Evolutionary conservation across 176 grass and related monocot genomes (phyloP).

Genomic region (Guadua angustifolia): DNA sequence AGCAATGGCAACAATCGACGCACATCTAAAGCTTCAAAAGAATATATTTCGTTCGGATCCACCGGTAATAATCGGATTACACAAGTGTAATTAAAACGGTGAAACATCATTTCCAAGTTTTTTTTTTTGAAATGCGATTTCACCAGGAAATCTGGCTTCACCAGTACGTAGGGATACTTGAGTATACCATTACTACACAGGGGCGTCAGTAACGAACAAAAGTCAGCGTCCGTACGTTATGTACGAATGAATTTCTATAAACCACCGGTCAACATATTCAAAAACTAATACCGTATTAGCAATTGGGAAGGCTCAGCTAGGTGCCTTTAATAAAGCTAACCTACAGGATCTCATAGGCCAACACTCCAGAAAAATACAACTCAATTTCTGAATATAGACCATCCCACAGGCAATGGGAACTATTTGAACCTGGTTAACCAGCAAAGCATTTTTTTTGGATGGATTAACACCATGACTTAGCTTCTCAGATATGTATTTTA

Average conservation of each 20-base stretch:
- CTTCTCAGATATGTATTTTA: slow-evolving; percentile 41
- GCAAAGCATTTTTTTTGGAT: slow-evolving; percentile 35
- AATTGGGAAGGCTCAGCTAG: slow-evolving; percentile 24
- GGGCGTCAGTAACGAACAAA: background rate
- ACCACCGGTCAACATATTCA: slow-evolving; percentile 25
- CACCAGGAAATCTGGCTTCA: background rate
- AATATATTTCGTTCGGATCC: no score
- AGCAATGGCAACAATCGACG: no score
- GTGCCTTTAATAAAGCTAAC: slow-evolving; percentile 41
- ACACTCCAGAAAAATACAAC: background rate
- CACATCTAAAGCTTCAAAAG: no score
- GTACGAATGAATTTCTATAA: slow-evolving; percentile 23
- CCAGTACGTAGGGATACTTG: background rate
- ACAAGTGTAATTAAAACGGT: background rate
- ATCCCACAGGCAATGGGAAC: slow-evolving; percentile 40
- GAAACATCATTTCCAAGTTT: background rate
- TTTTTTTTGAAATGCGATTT: background rate
- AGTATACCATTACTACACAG: slow-evolving; percentile 2
- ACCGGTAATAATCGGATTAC: no score
- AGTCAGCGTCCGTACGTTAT: background rate
- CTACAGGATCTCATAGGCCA: slow-evolving; percentile 8
- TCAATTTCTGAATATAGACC: background rate
- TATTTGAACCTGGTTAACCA: slow-evolving; percentile 22
- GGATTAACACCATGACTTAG: slow-evolving; percentile 13
- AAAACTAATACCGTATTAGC: slow-evolving; percentile 12